Evolutionary conservation across 306 rosid genomes (phyloP).

Genomic region (Sicyos edulis): DNA sequence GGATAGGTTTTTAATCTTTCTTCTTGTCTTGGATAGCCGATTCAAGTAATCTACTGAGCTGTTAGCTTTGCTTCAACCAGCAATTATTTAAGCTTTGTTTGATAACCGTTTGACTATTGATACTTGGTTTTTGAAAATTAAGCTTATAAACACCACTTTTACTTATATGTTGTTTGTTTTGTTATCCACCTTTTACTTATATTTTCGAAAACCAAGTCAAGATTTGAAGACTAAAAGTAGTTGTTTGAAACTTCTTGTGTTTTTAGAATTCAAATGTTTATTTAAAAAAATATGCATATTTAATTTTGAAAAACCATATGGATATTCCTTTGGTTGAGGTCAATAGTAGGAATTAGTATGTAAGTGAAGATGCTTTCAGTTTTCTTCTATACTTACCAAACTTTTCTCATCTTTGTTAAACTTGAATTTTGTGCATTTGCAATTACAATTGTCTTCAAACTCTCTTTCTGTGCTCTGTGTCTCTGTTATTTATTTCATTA

Average conservation of each 20-base stretch:
- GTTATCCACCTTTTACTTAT: background rate
- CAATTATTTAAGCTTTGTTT: background rate
- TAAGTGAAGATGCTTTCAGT: background rate
- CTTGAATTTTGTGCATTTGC: conserved; percentile 10
- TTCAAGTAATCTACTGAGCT: background rate
- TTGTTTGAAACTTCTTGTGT: no score
- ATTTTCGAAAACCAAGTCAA: background rate
- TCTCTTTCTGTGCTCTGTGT: background rate
- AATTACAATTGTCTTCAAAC: background rate
- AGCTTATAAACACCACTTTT: background rate
- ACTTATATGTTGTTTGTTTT: background rate
- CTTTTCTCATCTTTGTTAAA: background rate
- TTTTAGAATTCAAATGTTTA: background rate
- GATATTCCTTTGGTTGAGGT: background rate
- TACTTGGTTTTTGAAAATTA: background rate
- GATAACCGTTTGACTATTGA: background rate
- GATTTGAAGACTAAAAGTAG: background rate
- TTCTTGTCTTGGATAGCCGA: background rate
- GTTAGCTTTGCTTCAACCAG: background rate
- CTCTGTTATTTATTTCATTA: background rate
- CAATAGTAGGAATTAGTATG: background rate
- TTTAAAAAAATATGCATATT: background rate
- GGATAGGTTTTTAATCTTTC: background rate
- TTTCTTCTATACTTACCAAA: background rate
- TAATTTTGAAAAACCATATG: background rate